phyloP scores from a whole-genome alignment of 306 rosid genomes.

The Pyrus bretschneideri region DNA sequence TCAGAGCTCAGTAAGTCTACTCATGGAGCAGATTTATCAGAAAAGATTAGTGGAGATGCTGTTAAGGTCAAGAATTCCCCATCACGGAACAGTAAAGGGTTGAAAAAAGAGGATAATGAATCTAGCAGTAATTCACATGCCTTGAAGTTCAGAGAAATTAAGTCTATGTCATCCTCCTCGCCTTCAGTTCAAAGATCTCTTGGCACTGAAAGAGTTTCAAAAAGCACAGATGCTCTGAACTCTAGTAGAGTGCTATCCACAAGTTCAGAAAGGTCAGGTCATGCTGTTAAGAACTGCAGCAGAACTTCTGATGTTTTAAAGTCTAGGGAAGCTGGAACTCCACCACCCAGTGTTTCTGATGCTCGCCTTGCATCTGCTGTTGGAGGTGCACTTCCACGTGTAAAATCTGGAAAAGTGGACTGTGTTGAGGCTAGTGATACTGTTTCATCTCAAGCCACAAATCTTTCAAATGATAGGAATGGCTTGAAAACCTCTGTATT shows the following conservation, averaged over 20 bases:
- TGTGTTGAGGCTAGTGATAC: constrained; percentile 29
- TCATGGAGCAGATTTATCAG: constrained; percentile 25
- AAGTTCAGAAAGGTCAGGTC: constrained; percentile 31
- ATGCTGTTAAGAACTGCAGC: constrained; percentile 21
- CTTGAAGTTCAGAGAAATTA: constrained; percentile 36
- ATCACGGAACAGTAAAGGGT: constrained; percentile 24
- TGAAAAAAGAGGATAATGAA: constrained; percentile 12
- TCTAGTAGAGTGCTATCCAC: constrained; percentile 28
- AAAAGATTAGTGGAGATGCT: constrained; percentile 20
- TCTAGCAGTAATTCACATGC: constrained; percentile 13
- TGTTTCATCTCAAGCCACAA: constrained; percentile 39
- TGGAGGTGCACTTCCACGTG: constrained; percentile 20
- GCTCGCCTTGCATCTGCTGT: constrained; percentile 33
- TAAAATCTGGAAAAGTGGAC: constrained; percentile 32
- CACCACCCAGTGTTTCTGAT: constrained; percentile 17
- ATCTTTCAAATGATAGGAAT: constrained; percentile 45
- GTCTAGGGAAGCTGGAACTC: constrained; percentile 23
- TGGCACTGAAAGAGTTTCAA: constrained; percentile 20
- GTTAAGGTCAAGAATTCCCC: constrained; percentile 21
- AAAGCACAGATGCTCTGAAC: constrained; percentile 28
- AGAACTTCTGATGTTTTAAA: constrained; percentile 23
- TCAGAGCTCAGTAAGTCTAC: constrained; percentile 14
- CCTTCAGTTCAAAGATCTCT: constrained; percentile 20
- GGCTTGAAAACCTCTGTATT: constrained; percentile 65
- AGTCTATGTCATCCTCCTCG: constrained; percentile 24